These are phyloP conservation scores for Phylloporus sp. DNA, from an alignment of 768 basidiomycete genomes.

Conservation along the genomic window DNA sequence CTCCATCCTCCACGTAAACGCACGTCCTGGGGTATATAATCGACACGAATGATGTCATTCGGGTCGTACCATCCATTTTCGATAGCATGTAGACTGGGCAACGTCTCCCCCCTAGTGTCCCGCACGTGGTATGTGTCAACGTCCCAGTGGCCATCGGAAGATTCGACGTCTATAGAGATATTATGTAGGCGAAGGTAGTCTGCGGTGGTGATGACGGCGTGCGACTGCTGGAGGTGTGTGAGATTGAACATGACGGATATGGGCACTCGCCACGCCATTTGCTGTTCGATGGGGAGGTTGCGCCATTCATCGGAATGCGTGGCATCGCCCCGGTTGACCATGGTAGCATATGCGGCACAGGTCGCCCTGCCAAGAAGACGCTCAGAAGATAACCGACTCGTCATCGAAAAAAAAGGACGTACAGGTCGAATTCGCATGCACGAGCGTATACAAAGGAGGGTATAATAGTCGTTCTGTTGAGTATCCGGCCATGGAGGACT, in stretches of 20 bases:
- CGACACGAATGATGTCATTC: conserved; percentile 32
- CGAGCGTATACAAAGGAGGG: conserved; percentile 46
- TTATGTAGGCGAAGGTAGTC: conserved; percentile 42
- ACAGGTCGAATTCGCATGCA: conserved; percentile 37
- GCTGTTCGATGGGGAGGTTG: conserved; percentile 32
- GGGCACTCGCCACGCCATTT: conserved; percentile 34
- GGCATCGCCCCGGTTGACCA: conserved; percentile 45
- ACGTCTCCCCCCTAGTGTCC: conserved; percentile 9
- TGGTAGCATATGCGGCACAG: conserved; percentile 37
- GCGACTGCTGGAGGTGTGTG: conserved; percentile 32
- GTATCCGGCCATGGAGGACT: conserved; percentile 37
- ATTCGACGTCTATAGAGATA: conserved; percentile 30
- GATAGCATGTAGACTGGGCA: conserved; percentile 30
- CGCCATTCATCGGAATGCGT: conserved; percentile 38
- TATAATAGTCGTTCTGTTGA: conserved; percentile 41
- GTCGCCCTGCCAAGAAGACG: conserved; percentile 20
- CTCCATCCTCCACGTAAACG: conserved; percentile 31
- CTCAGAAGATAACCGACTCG: not conserved
- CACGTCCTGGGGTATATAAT: conserved; percentile 31
- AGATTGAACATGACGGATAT: conserved; percentile 41
- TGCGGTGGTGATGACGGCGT: conserved; percentile 36
- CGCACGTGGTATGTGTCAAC: conserved; percentile 30
- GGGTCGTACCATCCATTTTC: conserved; percentile 39
- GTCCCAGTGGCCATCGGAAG: conserved; percentile 36
- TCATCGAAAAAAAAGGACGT: not conserved